phyloP scores from a whole-genome alignment of 805 yeast species.

The Torulaspora delbrueckii region DNA sequence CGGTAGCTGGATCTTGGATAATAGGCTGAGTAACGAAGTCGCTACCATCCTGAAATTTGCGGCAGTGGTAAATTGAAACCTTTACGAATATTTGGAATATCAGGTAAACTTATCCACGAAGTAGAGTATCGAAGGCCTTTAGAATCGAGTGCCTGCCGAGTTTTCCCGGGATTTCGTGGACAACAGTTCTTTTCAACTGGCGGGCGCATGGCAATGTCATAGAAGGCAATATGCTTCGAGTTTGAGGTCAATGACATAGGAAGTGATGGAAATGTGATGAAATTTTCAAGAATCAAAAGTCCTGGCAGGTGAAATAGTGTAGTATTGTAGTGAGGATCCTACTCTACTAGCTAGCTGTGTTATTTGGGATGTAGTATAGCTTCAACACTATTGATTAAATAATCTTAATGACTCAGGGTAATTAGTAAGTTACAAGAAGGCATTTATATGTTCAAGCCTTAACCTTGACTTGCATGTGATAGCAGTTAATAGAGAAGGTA shows the following conservation, averaged over 20 bases:
- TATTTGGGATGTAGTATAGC: no score
- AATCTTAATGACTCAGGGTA: no score
- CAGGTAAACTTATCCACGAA: background rate
- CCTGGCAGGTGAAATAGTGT: no score
- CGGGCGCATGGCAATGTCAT: constrained; percentile 2
- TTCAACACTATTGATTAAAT: no score
- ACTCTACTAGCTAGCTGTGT: no score
- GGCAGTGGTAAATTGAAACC: background rate
- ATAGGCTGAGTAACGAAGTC: background rate
- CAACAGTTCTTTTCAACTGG: background rate
- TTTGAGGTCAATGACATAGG: constrained; percentile 1
- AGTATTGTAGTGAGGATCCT: no score
- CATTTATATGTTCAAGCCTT: no score
- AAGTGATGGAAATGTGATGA: background rate
- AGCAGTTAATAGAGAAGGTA: no score
- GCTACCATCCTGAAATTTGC: background rate
- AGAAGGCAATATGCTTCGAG: background rate
- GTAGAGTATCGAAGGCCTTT: constrained; percentile 3
- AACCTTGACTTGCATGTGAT: no score
- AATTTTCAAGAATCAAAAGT: no score
- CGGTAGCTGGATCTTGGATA: constrained; percentile 1
- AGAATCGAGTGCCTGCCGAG: constrained; percentile 1
- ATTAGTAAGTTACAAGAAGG: no score
- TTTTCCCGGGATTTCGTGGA: constrained; percentile 1
- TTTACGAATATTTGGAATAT: background rate